These are phyloP conservation scores for Salix brachista DNA, from an alignment of 345 rosid genomes.

Conservation along the genomic window DNA sequence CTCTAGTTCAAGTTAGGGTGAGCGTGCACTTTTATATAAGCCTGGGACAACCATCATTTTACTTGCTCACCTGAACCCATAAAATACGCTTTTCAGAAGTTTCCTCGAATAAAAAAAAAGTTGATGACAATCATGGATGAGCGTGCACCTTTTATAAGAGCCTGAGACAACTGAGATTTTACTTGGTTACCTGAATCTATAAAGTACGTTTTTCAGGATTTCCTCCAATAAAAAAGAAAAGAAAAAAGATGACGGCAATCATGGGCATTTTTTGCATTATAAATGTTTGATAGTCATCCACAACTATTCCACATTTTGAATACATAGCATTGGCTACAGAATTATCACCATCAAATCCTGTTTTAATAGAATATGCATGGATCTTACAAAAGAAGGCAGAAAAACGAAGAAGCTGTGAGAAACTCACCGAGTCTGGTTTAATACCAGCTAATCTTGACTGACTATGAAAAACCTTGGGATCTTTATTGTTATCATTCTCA, in stretches of 20 bases:
- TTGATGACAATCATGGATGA: too few relatives aligned
- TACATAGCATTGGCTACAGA: constrained; percentile 28
- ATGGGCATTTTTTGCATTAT: constrained; percentile 5
- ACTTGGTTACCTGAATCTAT: too few relatives aligned
- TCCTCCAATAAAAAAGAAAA: too few relatives aligned
- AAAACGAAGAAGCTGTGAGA: constrained; percentile 27
- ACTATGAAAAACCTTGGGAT: constrained; percentile 25
- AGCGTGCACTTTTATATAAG: too few relatives aligned
- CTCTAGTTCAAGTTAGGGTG: too few relatives aligned
- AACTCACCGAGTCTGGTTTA: constrained; percentile 24
- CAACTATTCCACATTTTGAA: constrained; percentile 34
- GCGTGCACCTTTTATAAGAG: too few relatives aligned
- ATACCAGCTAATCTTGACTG: constrained; percentile 19
- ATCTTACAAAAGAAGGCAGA: constrained; percentile 27
- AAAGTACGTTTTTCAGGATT: rapidly evolving
- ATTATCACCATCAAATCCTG: constrained; percentile 23
- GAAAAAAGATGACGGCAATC: not conserved
- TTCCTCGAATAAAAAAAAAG: too few relatives aligned
- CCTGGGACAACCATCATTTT: too few relatives aligned
- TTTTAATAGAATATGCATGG: constrained; percentile 30
- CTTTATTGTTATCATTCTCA: constrained; percentile 16
- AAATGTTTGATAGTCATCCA: constrained; percentile 21
- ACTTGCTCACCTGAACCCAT: too few relatives aligned
- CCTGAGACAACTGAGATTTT: rapidly evolving
- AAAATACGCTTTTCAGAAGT: too few relatives aligned